Evolutionary conservation across 495 filamentous ascomycete genomes (phyloP).

Genomic region (Aspergillus leporis): DNA sequence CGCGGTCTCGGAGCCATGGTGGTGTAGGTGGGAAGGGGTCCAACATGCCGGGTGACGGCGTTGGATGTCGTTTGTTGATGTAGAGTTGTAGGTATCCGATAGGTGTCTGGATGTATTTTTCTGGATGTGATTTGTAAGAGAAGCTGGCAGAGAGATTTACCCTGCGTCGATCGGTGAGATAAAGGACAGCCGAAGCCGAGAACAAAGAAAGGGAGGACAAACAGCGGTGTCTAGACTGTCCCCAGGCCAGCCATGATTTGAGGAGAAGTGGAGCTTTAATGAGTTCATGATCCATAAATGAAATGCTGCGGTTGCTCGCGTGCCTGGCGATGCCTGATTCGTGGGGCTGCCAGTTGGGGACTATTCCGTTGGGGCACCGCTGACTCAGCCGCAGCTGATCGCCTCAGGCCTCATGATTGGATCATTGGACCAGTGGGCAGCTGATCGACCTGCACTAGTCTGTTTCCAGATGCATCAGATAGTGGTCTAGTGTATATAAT

Average conservation of each 20-base stretch:
- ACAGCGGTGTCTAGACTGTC: conserved; percentile 6
- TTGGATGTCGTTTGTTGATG: too few relatives aligned
- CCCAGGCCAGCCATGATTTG: conserved; percentile 6
- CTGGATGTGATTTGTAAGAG: too few relatives aligned
- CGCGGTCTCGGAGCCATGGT: conserved; percentile 39
- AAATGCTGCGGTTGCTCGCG: conserved; percentile 20
- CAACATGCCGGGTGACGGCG: conserved; percentile 39
- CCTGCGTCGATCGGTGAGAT: background rate
- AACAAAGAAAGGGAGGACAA: conserved; percentile 2
- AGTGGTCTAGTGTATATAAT: too few relatives aligned
- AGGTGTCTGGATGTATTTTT: background rate
- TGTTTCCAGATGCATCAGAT: background rate
- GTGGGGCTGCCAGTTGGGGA: conserved; percentile 14
- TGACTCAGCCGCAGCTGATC: background rate
- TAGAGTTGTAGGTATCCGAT: background rate
- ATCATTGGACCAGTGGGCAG: background rate
- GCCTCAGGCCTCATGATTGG: background rate
- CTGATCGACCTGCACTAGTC: background rate
- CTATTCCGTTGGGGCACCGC: conserved; percentile 11
- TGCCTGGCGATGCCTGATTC: conserved; percentile 22
- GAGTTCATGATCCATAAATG: background rate
- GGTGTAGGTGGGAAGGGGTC: conserved; percentile 50
- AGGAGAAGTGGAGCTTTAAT: background rate
- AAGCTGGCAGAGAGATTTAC: too few relatives aligned
- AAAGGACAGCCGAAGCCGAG: background rate